phyloP scores from a whole-genome alignment of 768 basidiomycete genomes.

The Kwoniella europaea region DNA sequence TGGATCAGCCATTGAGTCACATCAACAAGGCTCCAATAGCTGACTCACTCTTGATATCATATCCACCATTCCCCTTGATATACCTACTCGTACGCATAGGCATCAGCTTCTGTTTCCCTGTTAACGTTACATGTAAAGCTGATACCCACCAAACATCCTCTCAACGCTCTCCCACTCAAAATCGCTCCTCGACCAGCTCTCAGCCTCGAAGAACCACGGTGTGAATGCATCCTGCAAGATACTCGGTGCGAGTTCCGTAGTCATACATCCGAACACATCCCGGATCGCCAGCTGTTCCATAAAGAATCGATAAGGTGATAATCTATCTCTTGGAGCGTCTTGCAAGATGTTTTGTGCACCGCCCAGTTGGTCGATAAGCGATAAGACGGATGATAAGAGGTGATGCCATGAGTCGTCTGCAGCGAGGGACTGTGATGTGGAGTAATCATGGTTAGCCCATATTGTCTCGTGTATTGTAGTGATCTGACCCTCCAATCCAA shows the following conservation, averaged over 20 bases:
- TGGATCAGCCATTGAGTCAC: background rate
- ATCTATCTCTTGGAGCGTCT: conserved; percentile 24
- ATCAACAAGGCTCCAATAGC: background rate
- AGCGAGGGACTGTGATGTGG: conserved; percentile 34
- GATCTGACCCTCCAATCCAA: background rate
- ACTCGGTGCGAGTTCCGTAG: conserved; percentile 39
- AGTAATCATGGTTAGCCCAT: background rate
- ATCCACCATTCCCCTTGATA: conserved; percentile 47
- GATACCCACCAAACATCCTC: conserved; percentile 44
- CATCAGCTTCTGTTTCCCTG: background rate
- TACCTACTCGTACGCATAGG: conserved; percentile 8
- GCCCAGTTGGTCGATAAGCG: conserved; percentile 40
- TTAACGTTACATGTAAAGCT: too few relatives aligned
- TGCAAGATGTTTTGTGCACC: conserved; percentile 38
- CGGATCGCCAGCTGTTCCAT: conserved; percentile 50
- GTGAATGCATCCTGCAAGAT: conserved; percentile 42
- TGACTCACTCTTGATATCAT: conserved; percentile 43
- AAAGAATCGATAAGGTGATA: conserved; percentile 44
- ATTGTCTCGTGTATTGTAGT: too few relatives aligned
- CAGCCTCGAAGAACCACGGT: conserved; percentile 47
- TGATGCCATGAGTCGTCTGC: conserved; percentile 52
- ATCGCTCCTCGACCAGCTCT: conserved; percentile 36
- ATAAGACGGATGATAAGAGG: conserved; percentile 36
- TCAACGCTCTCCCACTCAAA: conserved; percentile 52
- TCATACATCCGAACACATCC: conserved; percentile 52